A percentile compares a stretch with the other conserved stretches of the same genome.
Conservation (phyloP, 345 rosid species). For the Iberis pinnata region DNA sequence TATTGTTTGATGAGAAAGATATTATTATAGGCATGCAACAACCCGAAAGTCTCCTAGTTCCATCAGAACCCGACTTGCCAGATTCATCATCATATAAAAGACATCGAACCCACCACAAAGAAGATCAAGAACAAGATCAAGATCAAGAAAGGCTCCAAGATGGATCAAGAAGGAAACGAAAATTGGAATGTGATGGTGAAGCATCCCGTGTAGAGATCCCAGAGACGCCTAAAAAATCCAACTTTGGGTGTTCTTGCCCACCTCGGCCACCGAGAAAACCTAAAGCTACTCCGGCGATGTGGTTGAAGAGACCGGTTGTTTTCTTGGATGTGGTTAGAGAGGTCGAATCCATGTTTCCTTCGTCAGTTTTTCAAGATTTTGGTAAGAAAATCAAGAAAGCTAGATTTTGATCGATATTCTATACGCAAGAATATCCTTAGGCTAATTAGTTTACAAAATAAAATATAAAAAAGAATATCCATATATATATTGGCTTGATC, state of each 20-base stretch:
- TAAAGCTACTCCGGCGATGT: slow-evolving; percentile 34
- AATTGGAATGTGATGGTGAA: slow-evolving; percentile 24
- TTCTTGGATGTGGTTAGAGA: slow-evolving; percentile 61
- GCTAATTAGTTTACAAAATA: too few species aligned
- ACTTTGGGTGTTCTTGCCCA: slow-evolving; percentile 28
- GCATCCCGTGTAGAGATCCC: slow-evolving; percentile 33
- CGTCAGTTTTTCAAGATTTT: slow-evolving; percentile 42
- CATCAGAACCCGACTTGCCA: slow-evolving; percentile 22
- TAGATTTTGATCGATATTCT: slow-evolving; percentile 22
- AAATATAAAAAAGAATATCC: too few species aligned
- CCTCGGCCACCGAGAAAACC: slow-evolving; percentile 77
- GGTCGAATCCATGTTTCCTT: slow-evolving; percentile 56
- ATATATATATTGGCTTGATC: too few species aligned
- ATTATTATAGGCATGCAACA: slow-evolving; percentile 38
- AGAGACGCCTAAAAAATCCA: slow-evolving; percentile 31
- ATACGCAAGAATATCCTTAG: background rate
- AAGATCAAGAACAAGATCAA: slow-evolving; percentile 5
- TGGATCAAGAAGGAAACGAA: slow-evolving; percentile 23
- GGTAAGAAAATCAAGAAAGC: slow-evolving; percentile 58
- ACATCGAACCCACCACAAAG: background rate
- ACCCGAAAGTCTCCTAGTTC: slow-evolving; percentile 29
- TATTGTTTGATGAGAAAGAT: slow-evolving; percentile 41
- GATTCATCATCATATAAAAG: slow-evolving; percentile 18
- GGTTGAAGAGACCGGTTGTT: slow-evolving; percentile 24
- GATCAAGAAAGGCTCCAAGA: slow-evolving; percentile 11